phyloP scores from a whole-genome alignment of 2,329 filamentous ascomycete genomes.

The Thermothelomyces thermophilus region DNA sequence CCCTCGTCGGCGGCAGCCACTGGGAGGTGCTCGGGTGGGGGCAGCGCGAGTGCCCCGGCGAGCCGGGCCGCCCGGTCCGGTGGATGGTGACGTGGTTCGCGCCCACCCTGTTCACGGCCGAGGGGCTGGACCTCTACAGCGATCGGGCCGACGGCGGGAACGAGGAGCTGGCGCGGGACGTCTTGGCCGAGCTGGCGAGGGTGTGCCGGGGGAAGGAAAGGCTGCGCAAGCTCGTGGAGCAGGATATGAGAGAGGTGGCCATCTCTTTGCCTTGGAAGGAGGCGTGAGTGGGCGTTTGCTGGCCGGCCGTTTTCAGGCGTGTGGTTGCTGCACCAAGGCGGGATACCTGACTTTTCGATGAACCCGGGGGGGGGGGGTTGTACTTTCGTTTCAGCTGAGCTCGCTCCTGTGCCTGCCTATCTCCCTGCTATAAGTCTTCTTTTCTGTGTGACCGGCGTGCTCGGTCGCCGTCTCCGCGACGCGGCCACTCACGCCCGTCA shows the following conservation, averaged over 20 bases:
- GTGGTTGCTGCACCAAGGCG: no score
- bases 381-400: neutral
- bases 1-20: slow-evolving; percentile 61
- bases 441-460: neutral
- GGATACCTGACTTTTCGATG: no score
- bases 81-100: slow-evolving; percentile 85
- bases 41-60: no score
- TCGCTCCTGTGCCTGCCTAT: slow-evolving; percentile 1
- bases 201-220: slow-evolving; percentile 41
- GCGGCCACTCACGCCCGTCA: neutral
- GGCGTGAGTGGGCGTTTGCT: slow-evolving; percentile 16
- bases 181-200: slow-evolving; percentile 48
- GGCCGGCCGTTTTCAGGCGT: neutral
- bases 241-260: slow-evolving; percentile 45
- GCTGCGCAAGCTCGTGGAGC: slow-evolving; percentile 44
- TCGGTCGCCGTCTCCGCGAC: neutral
- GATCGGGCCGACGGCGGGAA: slow-evolving; percentile 55
- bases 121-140: slow-evolving; percentile 73
- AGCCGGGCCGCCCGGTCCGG: no score
- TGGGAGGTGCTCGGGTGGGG: slow-evolving; percentile 82
- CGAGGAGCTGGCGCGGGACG: slow-evolving; percentile 47
- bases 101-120: slow-evolving; percentile 74
- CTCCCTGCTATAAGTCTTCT: slow-evolving; percentile 4
- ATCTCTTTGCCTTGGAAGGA: slow-evolving; percentile 47
- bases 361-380: no score